phyloP scores from a whole-genome alignment of 2,329 filamentous ascomycete species.

The Ophiocordyceps camponoti-rufipedis region DNA sequence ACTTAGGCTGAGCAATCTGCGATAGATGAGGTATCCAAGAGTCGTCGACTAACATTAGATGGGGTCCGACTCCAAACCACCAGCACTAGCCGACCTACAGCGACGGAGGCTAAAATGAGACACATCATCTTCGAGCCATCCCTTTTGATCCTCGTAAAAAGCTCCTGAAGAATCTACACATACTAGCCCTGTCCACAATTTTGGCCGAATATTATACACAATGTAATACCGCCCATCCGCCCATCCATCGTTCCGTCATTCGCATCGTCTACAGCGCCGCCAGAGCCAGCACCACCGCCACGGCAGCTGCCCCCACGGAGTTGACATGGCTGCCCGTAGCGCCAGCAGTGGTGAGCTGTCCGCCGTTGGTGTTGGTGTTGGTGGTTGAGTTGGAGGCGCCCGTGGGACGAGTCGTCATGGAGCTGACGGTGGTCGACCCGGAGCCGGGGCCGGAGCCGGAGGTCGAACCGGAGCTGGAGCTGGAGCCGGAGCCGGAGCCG shows the following conservation, averaged over 20 bases:
- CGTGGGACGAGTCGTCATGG: neutral
- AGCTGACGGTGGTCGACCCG: neutral
- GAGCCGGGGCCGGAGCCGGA: neutral
- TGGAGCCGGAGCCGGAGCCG: constrained; percentile 7
- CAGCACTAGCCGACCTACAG: no score
- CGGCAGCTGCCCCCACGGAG: constrained; percentile 13
- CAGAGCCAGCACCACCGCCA: constrained; percentile 12
- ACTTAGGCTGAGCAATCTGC: neutral
- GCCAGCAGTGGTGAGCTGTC: constrained; percentile 1
- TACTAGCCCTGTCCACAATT: no score
- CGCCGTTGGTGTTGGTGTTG: neutral
- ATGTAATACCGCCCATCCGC: neutral
- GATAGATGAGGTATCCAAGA: neutral
- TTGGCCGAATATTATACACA: neutral
- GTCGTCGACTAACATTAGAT: neutral
- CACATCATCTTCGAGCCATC: no score
- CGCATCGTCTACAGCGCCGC: constrained; percentile 10
- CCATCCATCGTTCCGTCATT: no score
- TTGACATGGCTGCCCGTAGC: constrained; percentile 9
- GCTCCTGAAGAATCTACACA: no score
- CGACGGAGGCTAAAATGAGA: no score
- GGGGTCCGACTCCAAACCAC: no score
- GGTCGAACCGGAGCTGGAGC: constrained; percentile 7
- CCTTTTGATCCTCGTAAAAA: no score
- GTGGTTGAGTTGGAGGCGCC: neutral